Evolutionary conservation across 1,284 basidiomycete genomes (phyloP).

Genomic region (Ustilago loliicola): DNA sequence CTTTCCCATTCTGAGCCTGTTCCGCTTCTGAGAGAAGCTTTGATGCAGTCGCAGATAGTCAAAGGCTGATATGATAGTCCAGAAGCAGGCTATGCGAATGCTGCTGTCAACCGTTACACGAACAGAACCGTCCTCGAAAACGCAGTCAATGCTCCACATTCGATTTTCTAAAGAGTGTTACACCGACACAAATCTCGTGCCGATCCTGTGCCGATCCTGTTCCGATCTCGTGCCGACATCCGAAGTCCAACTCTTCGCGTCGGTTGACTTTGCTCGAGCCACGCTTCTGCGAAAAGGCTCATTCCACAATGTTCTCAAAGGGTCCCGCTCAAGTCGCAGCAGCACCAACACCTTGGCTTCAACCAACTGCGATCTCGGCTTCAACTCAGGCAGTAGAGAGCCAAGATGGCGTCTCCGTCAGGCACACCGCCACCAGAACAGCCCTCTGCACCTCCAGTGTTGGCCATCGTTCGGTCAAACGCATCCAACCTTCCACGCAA

Average conservation of each 20-base stretch:
- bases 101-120: slow-evolving; percentile 15
- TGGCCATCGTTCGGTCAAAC: slow-evolving; percentile 38
- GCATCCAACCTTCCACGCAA: slow-evolving; percentile 59
- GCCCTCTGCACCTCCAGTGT: slow-evolving; percentile 23
- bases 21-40: neutral
- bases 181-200: neutral
- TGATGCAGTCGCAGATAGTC: slow-evolving; percentile 3
- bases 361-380: neutral
- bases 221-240: slow-evolving; percentile 17
- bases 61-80: neutral
- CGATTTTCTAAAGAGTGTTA: slow-evolving; percentile 22
- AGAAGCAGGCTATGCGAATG: neutral
- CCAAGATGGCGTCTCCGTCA: slow-evolving; percentile 16
- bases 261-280: slow-evolving; percentile 28
- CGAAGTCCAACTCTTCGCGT: slow-evolving; percentile 19
- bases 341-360: neutral
- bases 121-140: slow-evolving; percentile 12
- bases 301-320: slow-evolving; percentile 6
- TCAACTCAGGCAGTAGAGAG: neutral
- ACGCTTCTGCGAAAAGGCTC: slow-evolving; percentile 20
- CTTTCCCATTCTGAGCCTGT: slow-evolving; percentile 45
- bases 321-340: neutral
- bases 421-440: slow-evolving; percentile 26
- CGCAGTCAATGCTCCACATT: slow-evolving; percentile 33
- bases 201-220: neutral